Percentiles rank a stretch among this genome's conserved stretches.
phyloP scores from a whole-genome alignment of 495 filamentous ascomycete genomes.

The Penicillium alfredii region DNA sequence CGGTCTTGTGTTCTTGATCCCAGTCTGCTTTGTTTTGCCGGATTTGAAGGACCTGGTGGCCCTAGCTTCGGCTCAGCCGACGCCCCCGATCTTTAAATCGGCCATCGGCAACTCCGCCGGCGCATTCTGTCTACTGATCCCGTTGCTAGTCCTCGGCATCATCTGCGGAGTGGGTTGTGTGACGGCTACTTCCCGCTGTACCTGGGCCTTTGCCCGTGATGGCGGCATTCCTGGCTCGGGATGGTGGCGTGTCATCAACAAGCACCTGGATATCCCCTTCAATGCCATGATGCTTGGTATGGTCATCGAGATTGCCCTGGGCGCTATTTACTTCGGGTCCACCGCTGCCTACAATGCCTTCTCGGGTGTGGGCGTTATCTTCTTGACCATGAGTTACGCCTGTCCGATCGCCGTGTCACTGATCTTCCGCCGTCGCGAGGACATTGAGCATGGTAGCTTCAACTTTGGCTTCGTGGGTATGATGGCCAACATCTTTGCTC shows the following conservation, averaged over 20 bases:
- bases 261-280: slow-evolving; percentile 46
- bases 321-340: slow-evolving; percentile 52
- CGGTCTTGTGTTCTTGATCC: slow-evolving; percentile 58
- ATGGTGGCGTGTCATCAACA: slow-evolving; percentile 50
- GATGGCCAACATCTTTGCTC: slow-evolving; percentile 47
- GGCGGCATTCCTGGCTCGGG: slow-evolving; percentile 56
- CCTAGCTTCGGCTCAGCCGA: slow-evolving; percentile 47
- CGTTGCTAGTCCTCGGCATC: slow-evolving; percentile 61
- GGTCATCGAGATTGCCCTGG: slow-evolving; percentile 45
- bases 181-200: slow-evolving; percentile 64
- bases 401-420: slow-evolving; percentile 47
- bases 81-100: slow-evolving; percentile 17
- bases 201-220: slow-evolving; percentile 60
- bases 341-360: slow-evolving; percentile 56
- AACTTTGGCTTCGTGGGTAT: slow-evolving; percentile 51
- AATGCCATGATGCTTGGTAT: slow-evolving; percentile 45
- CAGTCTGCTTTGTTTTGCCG: slow-evolving; percentile 56
- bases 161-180: slow-evolving; percentile 62
- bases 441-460: slow-evolving; percentile 49
- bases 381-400: slow-evolving; percentile 49
- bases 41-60: slow-evolving; percentile 45
- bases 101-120: slow-evolving; percentile 32
- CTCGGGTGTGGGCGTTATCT: slow-evolving; percentile 54
- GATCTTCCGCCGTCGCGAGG: slow-evolving; percentile 43
- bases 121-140: slow-evolving; percentile 60